Evolutionary conservation across 768 basidiomycete species (phyloP).

Genomic region (Amylocystis lapponica): DNA sequence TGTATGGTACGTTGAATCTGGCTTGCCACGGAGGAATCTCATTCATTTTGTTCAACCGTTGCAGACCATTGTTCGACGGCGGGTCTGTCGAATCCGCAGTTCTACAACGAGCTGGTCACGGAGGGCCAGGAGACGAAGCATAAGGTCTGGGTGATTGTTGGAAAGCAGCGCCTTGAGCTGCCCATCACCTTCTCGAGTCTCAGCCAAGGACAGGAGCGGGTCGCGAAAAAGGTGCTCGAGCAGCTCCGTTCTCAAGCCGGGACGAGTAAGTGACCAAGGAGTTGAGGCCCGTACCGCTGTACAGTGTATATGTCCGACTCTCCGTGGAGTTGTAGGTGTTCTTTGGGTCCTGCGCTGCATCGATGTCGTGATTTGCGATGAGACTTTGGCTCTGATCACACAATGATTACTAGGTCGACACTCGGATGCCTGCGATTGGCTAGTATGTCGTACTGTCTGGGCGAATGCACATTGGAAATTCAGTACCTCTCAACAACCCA

Average conservation of each 20-base stretch:
- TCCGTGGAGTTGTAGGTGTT: neutral
- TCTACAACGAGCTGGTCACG: slow-evolving; percentile 26
- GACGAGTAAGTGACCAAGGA: neutral
- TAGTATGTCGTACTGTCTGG: too few species aligned
- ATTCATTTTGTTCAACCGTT: neutral
- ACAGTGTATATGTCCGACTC: neutral
- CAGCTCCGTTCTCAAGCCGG: slow-evolving; percentile 26
- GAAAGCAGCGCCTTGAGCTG: slow-evolving; percentile 39
- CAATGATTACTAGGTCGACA: too few species aligned
- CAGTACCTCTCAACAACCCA: too few species aligned
- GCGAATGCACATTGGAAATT: too few species aligned
- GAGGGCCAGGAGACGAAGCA: slow-evolving; percentile 22
- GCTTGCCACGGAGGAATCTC: neutral
- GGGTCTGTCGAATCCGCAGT: slow-evolving; percentile 25
- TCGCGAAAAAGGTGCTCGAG: slow-evolving; percentile 39
- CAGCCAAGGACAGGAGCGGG: slow-evolving; percentile 35
- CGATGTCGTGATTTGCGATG: too few species aligned
- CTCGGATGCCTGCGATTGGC: too few species aligned
- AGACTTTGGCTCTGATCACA: too few species aligned
- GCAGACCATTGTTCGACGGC: slow-evolving; percentile 20
- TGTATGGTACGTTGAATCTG: slow-evolving; percentile 11
- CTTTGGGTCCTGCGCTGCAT: neutral
- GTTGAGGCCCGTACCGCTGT: neutral
- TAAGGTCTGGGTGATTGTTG: slow-evolving; percentile 44
- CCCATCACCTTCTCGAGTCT: slow-evolving; percentile 32